Base-by-base conservation (phyloP, 768 basidiomycete species). In the Xerocomus brunneocitrinus region DNA sequence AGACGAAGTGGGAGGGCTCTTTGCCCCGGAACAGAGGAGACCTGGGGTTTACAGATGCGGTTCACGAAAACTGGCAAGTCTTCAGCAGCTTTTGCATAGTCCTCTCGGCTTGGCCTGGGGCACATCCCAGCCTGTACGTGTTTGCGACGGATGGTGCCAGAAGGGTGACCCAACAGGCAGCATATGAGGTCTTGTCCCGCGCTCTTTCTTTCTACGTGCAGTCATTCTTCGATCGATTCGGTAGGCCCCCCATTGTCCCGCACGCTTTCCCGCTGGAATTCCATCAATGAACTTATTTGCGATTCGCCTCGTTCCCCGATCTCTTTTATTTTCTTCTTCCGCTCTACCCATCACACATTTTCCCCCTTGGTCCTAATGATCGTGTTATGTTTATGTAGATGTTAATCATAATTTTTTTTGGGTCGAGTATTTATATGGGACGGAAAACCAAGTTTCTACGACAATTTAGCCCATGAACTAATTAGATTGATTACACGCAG, bases 241-340 rank as follows among this genome's bases (percentile, higher is more conserved):
- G 54, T 44, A 36, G 49, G 35, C 54, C 49, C 54, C 49, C 54
- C 27, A 13, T 55, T 14, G 43, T 55, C 49, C 54, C 43, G 9
- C 54, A 55, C 22, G 13, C 19, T 6, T 46, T 50, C 22, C 54
- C 30, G 3, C 38, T 41, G 4, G 5, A 30, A 13, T 50, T 32
- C 19, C 42, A 44, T 28, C 38, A 39, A 41, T 41, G 40, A 25
- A 41, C 8, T 10, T 4, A 25, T 13, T 2, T 41, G 19, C 19
- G 19, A 19, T 19, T 19, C 19, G 19, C 19, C 19, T 19, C 19
- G 19, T 19, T 19, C 19, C 19, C 19, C 19, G 19, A 19, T 19
- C 19, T 19, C 19, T 19, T 19, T 19, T 19, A 19, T 19, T 19
- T 19, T 19, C 19, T 19, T 19, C 19, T 19, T 19, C 19, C 19